Evolutionary conservation across 352 stramenopile genomes (phyloP).

Genomic region (Pythium periplocum): DNA sequence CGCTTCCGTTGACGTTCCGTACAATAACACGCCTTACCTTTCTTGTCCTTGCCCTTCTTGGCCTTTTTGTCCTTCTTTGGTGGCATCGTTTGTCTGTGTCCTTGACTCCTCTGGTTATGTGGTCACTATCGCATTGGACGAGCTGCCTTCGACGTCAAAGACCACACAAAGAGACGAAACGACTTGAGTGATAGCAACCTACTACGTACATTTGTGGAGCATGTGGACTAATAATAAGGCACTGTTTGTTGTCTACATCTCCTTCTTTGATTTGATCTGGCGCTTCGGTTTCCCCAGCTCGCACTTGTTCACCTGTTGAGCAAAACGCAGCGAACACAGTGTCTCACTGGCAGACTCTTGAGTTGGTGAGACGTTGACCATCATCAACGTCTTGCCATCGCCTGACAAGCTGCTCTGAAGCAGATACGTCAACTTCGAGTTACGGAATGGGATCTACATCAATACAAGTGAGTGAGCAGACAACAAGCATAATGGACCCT

Average conservation of each 20-base stretch:
- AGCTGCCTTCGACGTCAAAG: neutral
- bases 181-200: too few species aligned
- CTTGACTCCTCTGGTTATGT: too few species aligned
- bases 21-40: conserved; percentile 25
- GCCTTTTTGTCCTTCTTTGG: conserved; percentile 76
- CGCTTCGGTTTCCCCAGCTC: conserved; percentile 95
- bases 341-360: conserved; percentile 93
- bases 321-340: conserved; percentile 97
- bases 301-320: conserved; percentile 94
- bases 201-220: too few species aligned
- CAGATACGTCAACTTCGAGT: conserved; percentile 98
- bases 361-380: conserved; percentile 97
- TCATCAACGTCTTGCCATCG: conserved; percentile 99
- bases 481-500: too few species aligned
- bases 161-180: neutral
- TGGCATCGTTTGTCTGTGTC: conserved; percentile 24
- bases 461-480: too few species aligned
- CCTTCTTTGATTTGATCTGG: conserved; percentile 79
- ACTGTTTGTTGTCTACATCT: conserved; percentile 9
- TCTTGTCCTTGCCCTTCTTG: conserved; percentile 73
- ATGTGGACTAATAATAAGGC: conserved; percentile 14
- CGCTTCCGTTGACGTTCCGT: too few species aligned
- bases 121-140: too few species aligned
- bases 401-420: conserved; percentile 96
- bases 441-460: conserved; percentile 92